A percentile compares a stretch with the other conserved stretches of the same genome.
These are phyloP conservation scores for Neurospora pannonica DNA, from an alignment of 495 filamentous ascomycete genomes.

Conservation along the genomic window DNA sequence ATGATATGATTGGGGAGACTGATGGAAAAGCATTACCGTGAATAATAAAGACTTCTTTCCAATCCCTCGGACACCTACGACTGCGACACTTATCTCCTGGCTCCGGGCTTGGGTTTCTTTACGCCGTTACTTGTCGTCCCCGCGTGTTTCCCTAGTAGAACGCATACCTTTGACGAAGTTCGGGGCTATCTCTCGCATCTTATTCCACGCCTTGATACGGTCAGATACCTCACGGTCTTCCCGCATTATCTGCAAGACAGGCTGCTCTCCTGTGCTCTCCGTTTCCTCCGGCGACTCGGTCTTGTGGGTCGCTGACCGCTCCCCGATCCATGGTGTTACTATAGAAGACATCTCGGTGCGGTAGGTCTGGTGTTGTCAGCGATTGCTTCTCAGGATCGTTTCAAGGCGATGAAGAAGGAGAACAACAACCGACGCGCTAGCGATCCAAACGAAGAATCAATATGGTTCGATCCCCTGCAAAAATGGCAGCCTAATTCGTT, in stretches of 20 bases:
- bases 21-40: too few species aligned
- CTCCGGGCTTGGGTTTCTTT: too few species aligned
- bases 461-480: background rate
- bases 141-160: too few species aligned
- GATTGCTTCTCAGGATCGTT: background rate
- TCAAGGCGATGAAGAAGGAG: background rate
- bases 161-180: background rate
- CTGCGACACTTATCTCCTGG: too few species aligned
- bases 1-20: too few species aligned
- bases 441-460: background rate
- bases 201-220: too few species aligned
- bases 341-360: background rate
- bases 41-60: too few species aligned
- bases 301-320: background rate
- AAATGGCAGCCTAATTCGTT: background rate
- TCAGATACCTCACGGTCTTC: too few species aligned
- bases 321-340: accelerated
- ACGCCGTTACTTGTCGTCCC: too few species aligned
- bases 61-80: too few species aligned
- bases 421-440: background rate
- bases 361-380: background rate
- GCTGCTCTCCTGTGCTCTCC: background rate
- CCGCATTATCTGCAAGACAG: background rate
- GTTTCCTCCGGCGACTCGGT: background rate
- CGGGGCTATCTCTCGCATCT: background rate